A percentile compares a stretch with the other conserved stretches of the same genome.
Evolutionary conservation across 129 eudicot genomes (phyloP).

Genomic region (Glebionis coronaria): DNA sequence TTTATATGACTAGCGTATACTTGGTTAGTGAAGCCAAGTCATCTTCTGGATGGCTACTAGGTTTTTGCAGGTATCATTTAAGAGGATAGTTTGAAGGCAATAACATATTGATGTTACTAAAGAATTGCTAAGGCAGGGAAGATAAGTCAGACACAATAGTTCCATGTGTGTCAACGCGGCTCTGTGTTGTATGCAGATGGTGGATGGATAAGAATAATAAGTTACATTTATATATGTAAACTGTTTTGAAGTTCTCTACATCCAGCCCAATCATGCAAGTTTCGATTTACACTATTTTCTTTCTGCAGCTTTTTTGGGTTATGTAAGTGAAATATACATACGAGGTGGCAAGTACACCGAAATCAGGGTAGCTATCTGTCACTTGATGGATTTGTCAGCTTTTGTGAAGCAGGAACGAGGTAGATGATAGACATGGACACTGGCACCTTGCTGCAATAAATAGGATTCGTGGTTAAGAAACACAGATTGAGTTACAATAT

Average conservation of each 20-base stretch:
- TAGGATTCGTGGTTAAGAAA: neutral
- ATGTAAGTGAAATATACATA: too few species aligned
- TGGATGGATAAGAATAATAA: conserved; percentile 1
- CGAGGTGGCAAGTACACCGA: too few species aligned
- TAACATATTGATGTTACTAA: conserved; percentile 15
- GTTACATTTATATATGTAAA: conserved; percentile 3
- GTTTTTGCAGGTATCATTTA: conserved; percentile 6
- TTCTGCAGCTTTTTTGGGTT: too few species aligned
- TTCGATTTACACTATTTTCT: neutral
- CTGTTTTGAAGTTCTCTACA: neutral
- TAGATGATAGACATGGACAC: neutral
- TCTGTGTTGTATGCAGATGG: conserved; percentile 8
- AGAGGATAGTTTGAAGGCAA: conserved; percentile 14
- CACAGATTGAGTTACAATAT: neutral
- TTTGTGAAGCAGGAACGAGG: conserved; percentile 12
- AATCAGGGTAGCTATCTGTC: neutral
- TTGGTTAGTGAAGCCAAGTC: conserved; percentile 7
- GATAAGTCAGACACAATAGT: neutral
- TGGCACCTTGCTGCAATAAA: neutral
- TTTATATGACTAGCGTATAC: neutral
- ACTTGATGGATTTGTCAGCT: conserved; percentile 17
- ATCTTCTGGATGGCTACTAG: conserved; percentile 8
- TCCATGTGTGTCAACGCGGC: conserved; percentile 6
- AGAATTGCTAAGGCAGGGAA: conserved; percentile 1
- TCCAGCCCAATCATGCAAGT: neutral